These are phyloP conservation scores for Ophiostoma sp. DNA, from an alignment of 2,329 filamentous ascomycete species.

Conservation along the genomic window DNA sequence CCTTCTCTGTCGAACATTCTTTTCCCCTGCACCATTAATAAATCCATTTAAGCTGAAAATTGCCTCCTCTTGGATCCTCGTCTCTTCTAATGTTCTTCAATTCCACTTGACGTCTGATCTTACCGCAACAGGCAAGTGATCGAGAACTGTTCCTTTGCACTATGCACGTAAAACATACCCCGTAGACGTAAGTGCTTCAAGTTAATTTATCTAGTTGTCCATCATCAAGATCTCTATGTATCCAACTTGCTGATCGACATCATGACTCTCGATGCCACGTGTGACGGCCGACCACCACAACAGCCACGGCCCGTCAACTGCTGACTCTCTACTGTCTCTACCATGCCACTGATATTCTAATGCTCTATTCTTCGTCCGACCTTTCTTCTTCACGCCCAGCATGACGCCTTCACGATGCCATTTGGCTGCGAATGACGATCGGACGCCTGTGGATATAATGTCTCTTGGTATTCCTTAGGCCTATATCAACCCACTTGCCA, in stretches of 20 bases:
- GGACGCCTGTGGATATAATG: background rate
- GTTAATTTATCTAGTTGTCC: too few species aligned
- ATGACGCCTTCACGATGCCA: conserved; percentile 9
- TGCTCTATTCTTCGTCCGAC: background rate
- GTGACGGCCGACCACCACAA: too few species aligned
- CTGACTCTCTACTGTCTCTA: too few species aligned
- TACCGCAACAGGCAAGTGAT: background rate
- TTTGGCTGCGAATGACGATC: background rate
- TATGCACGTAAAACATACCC: background rate
- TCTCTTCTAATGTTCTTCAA: background rate
- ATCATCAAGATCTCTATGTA: too few species aligned
- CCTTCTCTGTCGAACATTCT: too few species aligned
- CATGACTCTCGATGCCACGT: background rate
- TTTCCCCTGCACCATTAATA: too few species aligned
- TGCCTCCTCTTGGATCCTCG: too few species aligned
- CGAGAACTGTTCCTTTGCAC: background rate
- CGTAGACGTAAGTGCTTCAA: background rate
- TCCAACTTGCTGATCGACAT: background rate
- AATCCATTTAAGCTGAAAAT: too few species aligned
- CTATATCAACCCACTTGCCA: too few species aligned
- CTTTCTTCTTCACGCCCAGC: background rate
- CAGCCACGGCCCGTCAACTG: too few species aligned
- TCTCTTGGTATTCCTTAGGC: too few species aligned
- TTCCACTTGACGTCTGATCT: background rate
- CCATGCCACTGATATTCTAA: too few species aligned